These are phyloP conservation scores for Rubroboletus satanas DNA, from an alignment of 768 basidiomycete genomes.

Conservation along the genomic window DNA sequence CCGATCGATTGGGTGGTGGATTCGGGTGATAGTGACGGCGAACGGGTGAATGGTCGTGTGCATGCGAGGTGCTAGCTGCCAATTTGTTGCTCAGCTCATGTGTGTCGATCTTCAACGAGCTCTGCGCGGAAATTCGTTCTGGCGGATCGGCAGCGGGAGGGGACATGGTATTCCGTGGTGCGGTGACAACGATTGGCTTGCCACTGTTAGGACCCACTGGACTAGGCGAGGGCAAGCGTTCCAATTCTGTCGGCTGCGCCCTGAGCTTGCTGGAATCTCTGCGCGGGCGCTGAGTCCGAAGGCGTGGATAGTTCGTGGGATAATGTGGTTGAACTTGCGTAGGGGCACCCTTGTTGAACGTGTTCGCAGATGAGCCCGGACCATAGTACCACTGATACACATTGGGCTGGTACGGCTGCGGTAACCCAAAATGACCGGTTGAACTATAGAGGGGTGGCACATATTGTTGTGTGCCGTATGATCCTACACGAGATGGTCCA, in stretches of 20 bases:
- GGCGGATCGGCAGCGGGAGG: neutral
- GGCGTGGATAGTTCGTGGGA: constrained; percentile 28
- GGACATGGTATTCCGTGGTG: neutral
- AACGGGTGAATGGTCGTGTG: constrained; percentile 30
- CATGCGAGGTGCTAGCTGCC: constrained; percentile 1
- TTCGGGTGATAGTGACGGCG: constrained; percentile 67
- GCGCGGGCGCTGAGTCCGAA: constrained; percentile 13
- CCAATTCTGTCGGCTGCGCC: constrained; percentile 13
- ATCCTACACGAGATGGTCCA: constrained; percentile 11
- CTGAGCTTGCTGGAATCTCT: constrained; percentile 20
- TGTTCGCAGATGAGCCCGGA: constrained; percentile 22
- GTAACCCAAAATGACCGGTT: constrained; percentile 35
- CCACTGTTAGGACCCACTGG: neutral
- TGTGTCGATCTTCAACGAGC: neutral
- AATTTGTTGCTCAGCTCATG: neutral
- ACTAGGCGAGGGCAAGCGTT: constrained; percentile 9
- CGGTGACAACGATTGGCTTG: neutral
- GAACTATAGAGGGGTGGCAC: constrained; percentile 24
- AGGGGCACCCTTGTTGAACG: constrained; percentile 28
- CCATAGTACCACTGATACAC: constrained; percentile 51
- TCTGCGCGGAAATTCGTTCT: constrained; percentile 2
- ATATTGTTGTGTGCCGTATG: constrained; percentile 21
- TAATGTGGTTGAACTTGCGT: constrained; percentile 34
- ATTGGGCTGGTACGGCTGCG: constrained; percentile 34
- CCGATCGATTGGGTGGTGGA: constrained; percentile 69